Percentiles rank a stretch among this genome's conserved stretches.
These are phyloP conservation scores for Penicillium rolfsii DNA, from an alignment of 2,329 filamentous ascomycete genomes.

Conservation along the genomic window DNA sequence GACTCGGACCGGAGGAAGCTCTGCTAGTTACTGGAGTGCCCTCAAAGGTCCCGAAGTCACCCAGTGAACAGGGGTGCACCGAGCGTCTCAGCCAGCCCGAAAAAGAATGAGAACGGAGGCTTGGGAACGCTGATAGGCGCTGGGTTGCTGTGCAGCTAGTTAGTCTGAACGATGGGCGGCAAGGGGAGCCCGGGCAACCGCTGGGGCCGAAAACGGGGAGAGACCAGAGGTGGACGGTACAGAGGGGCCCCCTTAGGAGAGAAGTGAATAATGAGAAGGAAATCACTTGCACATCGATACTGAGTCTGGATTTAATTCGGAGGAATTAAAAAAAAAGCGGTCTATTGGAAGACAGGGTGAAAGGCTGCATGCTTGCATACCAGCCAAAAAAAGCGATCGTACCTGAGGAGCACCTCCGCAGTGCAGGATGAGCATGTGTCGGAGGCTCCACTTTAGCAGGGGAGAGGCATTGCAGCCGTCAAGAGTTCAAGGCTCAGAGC, in stretches of 20 bases:
- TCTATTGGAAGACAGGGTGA: constrained; percentile 1
- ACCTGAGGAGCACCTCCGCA: constrained; percentile 11
- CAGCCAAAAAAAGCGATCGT: constrained; percentile 10
- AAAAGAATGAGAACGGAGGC: constrained; percentile 17
- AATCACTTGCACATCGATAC: constrained; percentile 15
- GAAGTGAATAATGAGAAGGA: no score
- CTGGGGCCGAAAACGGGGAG: constrained; percentile 20
- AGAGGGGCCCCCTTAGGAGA: neutral
- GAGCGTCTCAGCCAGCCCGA: constrained; percentile 27
- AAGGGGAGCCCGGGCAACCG: constrained; percentile 46
- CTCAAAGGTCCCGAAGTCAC: neutral
- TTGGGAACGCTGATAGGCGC: constrained; percentile 37
- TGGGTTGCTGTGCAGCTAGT: constrained; percentile 37
- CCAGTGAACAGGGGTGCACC: constrained; percentile 7
- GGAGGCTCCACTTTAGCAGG: constrained; percentile 5
- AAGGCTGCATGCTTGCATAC: constrained; percentile 14
- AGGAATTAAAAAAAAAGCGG: neutral
- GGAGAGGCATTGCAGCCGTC: constrained; percentile 4
- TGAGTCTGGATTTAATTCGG: constrained; percentile 1
- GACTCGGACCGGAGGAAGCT: neutral
- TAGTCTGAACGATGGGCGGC: constrained; percentile 38
- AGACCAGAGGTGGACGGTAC: neutral
- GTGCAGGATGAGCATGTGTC: constrained; percentile 10
- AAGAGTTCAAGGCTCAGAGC: neutral
- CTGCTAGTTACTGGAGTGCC: neutral